Base-by-base conservation (phyloP, 345 rosid species). In the Arabidopsis suecica region DNA sequence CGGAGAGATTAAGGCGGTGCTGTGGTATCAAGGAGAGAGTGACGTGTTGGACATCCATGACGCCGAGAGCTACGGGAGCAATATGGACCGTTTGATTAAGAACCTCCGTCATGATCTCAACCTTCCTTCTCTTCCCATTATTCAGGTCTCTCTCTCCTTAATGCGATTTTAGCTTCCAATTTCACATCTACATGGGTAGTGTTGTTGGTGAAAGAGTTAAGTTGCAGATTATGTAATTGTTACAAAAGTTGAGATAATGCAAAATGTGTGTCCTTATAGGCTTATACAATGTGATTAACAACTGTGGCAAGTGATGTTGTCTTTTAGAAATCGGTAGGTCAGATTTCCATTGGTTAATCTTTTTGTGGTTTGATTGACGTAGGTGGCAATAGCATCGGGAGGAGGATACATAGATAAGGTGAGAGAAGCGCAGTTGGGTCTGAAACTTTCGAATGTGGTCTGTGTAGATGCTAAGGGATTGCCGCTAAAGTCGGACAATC, bases 21-120 rank as follows among this genome's bases (percentile, higher is more conserved):
- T 94, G 60, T 91, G 97, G 98, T 94, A 80, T 72, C 97, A 91
- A 80, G 98, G 98, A 44, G 96, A 94, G 81, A 90, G 98, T 77
- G 98, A 90, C 82, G 71, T 93, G 69, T 69, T 51, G 59, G 42
- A 55, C 51, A 61, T 75, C 63, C 79, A 74, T 5, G 97, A 87
- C 16, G 96, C 97, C 2, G 89, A 76, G 44, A 84, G 84, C 8
- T 94, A 91, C 49, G 76, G 73, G 41, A 82, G 33, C 53, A 88
- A 87, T 32, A 88, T 90, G 92, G 90, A 81, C 81, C 69, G 38
- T 36, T 36, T 94, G 67, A 73, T 91, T 25, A 45, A 61, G 4
- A 82, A 90, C 42, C 85, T 94, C 6, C 83, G 93, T 56, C 81
- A 84, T 66, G 97, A 88, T 84, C 87, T 88, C 34, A 68, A 58